Conservation (phyloP, 805 yeast genomes). For the Starmerella geochares region DNA sequence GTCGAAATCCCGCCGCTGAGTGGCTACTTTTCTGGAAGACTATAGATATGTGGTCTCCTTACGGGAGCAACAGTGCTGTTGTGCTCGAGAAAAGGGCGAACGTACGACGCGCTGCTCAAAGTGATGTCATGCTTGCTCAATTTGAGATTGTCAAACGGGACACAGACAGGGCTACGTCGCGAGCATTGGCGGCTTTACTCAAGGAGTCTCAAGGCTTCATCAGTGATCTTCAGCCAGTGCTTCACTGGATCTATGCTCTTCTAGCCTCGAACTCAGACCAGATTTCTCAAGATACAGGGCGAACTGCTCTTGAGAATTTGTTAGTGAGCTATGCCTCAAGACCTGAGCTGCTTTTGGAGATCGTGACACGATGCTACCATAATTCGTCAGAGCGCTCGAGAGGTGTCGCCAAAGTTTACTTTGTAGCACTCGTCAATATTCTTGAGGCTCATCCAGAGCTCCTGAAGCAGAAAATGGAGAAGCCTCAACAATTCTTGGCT, state of each 20-base stretch:
- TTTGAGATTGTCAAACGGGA: conserved; percentile 68
- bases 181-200: conserved; percentile 76
- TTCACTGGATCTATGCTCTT: conserved; percentile 73
- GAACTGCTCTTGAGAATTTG: conserved; percentile 59
- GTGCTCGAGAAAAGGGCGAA: conserved; percentile 61
- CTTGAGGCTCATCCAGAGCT: conserved; percentile 40
- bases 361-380: conserved; percentile 60
- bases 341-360: conserved; percentile 44
- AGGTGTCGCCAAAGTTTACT: conserved; percentile 54
- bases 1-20: conserved; percentile 35
- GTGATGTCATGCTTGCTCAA: conserved; percentile 23
- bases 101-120: conserved; percentile 34
- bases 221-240: conserved; percentile 44
- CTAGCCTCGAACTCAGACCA: conserved; percentile 48
- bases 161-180: conserved; percentile 59
- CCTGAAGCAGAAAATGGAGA: conserved; percentile 31
- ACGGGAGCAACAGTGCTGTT: conserved; percentile 53
- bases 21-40: conserved; percentile 50
- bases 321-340: conserved; percentile 50
- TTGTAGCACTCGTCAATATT: conserved; percentile 58
- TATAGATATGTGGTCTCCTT: conserved; percentile 91
- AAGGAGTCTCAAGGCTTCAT: conserved; percentile 38
- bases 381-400: conserved; percentile 36
- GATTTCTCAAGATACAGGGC: conserved; percentile 49
- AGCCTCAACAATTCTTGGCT: conserved; percentile 52